Evolutionary conservation across 2,329 filamentous ascomycete species (phyloP), one percentile per base, ranked within the genome.

Genomic region (Trichophyton benhamiae): DNA sequence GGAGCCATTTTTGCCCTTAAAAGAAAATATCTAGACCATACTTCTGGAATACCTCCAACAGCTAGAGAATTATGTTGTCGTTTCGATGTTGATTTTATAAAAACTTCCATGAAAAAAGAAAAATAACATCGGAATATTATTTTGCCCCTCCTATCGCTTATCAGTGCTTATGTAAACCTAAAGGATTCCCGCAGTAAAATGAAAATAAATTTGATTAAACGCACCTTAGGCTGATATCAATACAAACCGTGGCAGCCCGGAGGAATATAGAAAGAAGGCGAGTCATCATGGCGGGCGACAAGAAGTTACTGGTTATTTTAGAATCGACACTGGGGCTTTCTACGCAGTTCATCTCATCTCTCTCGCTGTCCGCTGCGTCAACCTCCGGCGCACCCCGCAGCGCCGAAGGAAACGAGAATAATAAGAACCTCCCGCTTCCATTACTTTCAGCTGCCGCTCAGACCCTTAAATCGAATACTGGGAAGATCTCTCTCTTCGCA

Each of bases 401-500:
- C 49, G 25, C 58, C 17, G 65, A 58, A 59, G 64, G 57, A 11
- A 38, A n/a, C 2, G 25, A 30, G 17, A 58, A 57, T 30, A 53
- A 65, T 27, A 52, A 63, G 41, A 72, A 73, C 42, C 73, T 76
- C 60, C 72, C 75, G n/a, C 80, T 96, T 25, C 76, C 83, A 13
- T 80, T 92, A 62, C 83, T 91, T 38, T 82, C 83, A 67, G 87
- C 91, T 68, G 82, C 88, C 0, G 83, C 89, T 0, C 82, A 80
- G 27, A 79, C 95, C 3, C 83, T 96, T 63, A 86, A 84, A 71
- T 89, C 91, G 0, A 90, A 96, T 70, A 83, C 86, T 1, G 96
- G 91, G 4, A 96, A 95, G 65, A 80, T 96, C 27, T 92, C 89
- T 0, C 85, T 96, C 0, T 82, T 97, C 11, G 83, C 94, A 1